Evolutionary conservation across 306 rosid genomes (phyloP).

Genomic region (Sindora glabra): DNA sequence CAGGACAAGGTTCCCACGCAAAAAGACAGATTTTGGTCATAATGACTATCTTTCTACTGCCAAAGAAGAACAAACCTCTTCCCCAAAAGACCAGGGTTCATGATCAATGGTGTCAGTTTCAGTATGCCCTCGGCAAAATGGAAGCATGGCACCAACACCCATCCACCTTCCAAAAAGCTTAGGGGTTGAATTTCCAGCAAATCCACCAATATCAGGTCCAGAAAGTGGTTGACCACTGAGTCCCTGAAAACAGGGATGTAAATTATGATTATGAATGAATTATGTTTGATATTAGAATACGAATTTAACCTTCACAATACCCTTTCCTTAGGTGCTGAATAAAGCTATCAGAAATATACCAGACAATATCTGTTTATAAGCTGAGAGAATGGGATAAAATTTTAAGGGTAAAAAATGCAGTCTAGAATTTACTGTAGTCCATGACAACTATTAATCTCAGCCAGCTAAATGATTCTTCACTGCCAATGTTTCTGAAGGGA

Average conservation of each 20-base stretch:
- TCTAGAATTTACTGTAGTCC: no score
- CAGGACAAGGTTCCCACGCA: no score
- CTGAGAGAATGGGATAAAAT: background rate
- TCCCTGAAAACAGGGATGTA: conserved; percentile 50
- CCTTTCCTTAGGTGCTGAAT: no score
- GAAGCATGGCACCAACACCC: conserved; percentile 82
- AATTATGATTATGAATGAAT: conserved; percentile 1
- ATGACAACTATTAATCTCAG: background rate
- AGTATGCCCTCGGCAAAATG: conserved; percentile 84
- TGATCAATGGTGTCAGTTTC: conserved; percentile 66
- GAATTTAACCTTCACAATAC: no score
- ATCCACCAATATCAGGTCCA: conserved; percentile 95
- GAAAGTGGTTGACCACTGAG: conserved; percentile 96
- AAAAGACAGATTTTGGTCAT: no score
- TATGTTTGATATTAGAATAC: background rate
- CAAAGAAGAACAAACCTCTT: conserved; percentile 58
- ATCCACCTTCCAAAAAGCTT: conserved; percentile 90
- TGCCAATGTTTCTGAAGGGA: conserved; percentile 11
- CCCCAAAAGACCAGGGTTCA: conserved; percentile 94
- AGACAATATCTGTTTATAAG: background rate
- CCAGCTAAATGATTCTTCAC: background rate
- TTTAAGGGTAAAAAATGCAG: background rate
- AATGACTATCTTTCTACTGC: conserved; percentile 8
- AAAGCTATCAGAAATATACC: background rate
- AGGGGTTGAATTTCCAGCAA: conserved; percentile 85